Conservation (phyloP, 768 basidiomycete genomes). For the Phanerochaete carnosa region DNA sequence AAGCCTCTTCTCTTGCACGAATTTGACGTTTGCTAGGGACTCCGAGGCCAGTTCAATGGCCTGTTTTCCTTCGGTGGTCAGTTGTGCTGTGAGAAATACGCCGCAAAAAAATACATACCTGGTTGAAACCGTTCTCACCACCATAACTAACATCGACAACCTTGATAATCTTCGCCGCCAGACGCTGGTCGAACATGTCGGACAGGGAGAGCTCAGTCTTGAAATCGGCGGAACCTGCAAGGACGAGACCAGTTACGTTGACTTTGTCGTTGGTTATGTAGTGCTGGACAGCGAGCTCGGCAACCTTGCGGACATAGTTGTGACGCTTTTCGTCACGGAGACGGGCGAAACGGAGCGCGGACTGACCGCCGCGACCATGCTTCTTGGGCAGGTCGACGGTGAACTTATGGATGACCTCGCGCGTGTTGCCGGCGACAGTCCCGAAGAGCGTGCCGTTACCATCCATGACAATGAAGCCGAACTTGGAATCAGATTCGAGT, state of each 20-base stretch:
- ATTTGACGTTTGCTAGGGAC: constrained; percentile 96
- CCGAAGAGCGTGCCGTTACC: constrained; percentile 98
- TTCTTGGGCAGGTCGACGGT: constrained; percentile 99
- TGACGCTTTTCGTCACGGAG: constrained; percentile 98
- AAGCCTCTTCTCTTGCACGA: constrained; percentile 97
- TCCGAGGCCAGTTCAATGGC: constrained; percentile 97
- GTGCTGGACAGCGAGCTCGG: constrained; percentile 95
- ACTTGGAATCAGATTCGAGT: constrained; percentile 94
- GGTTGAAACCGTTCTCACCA: constrained; percentile 98
- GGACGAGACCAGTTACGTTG: constrained; percentile 93
- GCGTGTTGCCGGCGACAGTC: constrained; percentile 92
- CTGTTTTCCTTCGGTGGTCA: constrained; percentile 32
- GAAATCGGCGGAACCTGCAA: constrained; percentile 98
- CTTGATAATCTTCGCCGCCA: constrained; percentile 92
- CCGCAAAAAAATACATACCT: constrained; percentile 46
- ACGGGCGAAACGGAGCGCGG: constrained; percentile 98
- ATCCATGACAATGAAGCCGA: constrained; percentile 99
- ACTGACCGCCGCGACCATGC: constrained; percentile 99
- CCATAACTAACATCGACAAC: constrained; percentile 98
- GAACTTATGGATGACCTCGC: constrained; percentile 97
- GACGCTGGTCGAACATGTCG: constrained; percentile 91
- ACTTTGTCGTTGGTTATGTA: constrained; percentile 98
- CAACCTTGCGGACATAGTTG: constrained; percentile 99
- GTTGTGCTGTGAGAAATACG: constrained; percentile 9
- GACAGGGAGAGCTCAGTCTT: constrained; percentile 96